Evolutionary conservation across 2,329 filamentous ascomycete genomes (phyloP).

Genomic region (Pyrenophora seminiperda): DNA sequence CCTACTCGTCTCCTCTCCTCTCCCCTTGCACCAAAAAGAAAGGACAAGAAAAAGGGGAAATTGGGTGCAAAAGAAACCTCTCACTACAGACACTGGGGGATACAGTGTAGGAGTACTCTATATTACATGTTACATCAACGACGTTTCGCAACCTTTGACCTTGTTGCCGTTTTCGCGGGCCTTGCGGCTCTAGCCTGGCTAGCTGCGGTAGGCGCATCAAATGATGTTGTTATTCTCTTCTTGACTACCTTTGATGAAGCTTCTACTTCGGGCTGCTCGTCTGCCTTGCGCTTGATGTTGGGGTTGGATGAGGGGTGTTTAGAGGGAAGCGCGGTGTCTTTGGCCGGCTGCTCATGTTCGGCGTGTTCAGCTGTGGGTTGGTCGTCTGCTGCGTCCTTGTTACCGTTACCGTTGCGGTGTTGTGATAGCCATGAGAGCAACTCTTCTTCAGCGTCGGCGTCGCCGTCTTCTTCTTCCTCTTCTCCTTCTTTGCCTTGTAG

Average conservation of each 20-base stretch:
- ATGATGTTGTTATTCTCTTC: constrained; percentile 40
- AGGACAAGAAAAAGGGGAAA: too few relatives aligned
- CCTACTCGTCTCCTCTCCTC: too few relatives aligned
- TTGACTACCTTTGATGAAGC: constrained; percentile 25
- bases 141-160: background rate
- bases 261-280: constrained; percentile 20
- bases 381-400: constrained; percentile 12
- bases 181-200: constrained; percentile 37
- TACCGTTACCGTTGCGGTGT: constrained; percentile 24
- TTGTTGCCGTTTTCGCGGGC: constrained; percentile 21
- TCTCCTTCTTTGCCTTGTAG: constrained; percentile 45
- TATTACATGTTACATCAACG: background rate
- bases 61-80: too few relatives aligned
- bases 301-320: constrained; percentile 33
- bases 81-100: background rate
- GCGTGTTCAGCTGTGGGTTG: constrained; percentile 11
- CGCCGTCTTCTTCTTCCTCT: constrained; percentile 34
- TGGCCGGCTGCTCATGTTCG: constrained; percentile 16
- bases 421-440: constrained; percentile 42
- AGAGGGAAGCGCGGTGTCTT: constrained; percentile 18
- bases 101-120: background rate
- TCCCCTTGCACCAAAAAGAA: too few relatives aligned
- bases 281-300: constrained; percentile 43
- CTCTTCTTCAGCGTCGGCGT: constrained; percentile 35
- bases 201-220: constrained; percentile 45